A percentile compares a stretch with the other conserved stretches of the same genome.
These are phyloP conservation scores for Termitomyces sp. DNA, from an alignment of 768 basidiomycete species.

Conservation along the genomic window DNA sequence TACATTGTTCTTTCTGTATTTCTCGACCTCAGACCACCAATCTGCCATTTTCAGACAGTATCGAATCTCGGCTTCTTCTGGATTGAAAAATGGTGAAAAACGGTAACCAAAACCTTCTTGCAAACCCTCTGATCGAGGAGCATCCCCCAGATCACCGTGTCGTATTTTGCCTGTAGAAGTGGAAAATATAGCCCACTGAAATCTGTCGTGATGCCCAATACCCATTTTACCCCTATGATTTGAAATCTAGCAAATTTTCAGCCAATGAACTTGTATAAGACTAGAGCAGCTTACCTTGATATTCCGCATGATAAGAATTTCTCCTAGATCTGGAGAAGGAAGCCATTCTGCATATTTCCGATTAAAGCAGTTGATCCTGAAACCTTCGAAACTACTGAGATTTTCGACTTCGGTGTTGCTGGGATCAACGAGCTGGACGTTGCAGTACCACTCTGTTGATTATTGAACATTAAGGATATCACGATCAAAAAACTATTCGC, in stretches of 20 bases:
- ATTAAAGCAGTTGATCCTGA: slow-evolving; percentile 47
- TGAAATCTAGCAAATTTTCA: slow-evolving; percentile 22
- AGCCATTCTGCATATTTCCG: slow-evolving; percentile 41
- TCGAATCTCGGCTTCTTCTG: slow-evolving; percentile 29
- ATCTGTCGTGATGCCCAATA: slow-evolving; percentile 37
- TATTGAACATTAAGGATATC: not conserved
- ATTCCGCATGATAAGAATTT: slow-evolving; percentile 44
- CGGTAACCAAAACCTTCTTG: slow-evolving; percentile 30
- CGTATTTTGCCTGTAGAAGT: slow-evolving; percentile 28
- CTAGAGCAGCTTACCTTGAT: slow-evolving; percentile 35
- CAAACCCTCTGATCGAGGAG: slow-evolving; percentile 25
- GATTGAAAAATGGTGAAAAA: slow-evolving; percentile 41
- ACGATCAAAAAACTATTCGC: slow-evolving; percentile 10
- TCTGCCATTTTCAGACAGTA: slow-evolving; percentile 39
- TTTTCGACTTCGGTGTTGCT: slow-evolving; percentile 31
- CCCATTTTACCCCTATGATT: slow-evolving; percentile 27
- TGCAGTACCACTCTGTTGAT: slow-evolving; percentile 38
- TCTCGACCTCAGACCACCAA: slow-evolving; percentile 43
- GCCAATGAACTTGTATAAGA: not conserved
- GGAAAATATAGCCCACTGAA: slow-evolving; percentile 54
- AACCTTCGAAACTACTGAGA: slow-evolving; percentile 15
- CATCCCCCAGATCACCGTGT: slow-evolving; percentile 29
- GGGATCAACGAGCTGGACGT: slow-evolving; percentile 46
- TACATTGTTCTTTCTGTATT: slow-evolving; percentile 11
- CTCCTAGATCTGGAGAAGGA: slow-evolving; percentile 40